Base-by-base conservation (phyloP, 176 grass and related monocot genomes). In the Avena eriantha region DNA sequence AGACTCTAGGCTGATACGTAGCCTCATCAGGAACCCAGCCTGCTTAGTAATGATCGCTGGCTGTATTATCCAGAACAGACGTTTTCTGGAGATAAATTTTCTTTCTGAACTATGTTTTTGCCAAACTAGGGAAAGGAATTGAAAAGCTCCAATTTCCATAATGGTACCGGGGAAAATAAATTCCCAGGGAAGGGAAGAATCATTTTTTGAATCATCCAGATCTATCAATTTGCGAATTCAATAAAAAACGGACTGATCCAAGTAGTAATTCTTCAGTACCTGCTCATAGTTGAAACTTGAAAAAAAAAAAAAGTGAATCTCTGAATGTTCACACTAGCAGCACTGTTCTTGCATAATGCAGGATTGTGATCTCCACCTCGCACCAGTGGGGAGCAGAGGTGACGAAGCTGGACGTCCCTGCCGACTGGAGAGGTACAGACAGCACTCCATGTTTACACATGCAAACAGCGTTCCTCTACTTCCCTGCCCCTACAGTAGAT, bases 361-460 rank as follows among this genome's bases (percentile, higher is more conserved):
- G 96, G 61, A 77, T 90, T 57, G 90, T 92, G 55, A 84, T 98
- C 41, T 95, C 92, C 76, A 92, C 88, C 86, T 98, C 96, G 65
- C 87, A 90, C 82, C 80, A 88, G 73, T 94, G 92, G 90, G 96
- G 91, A 84, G 81, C 85, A 16, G 74, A 86, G 69, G 34, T 95
- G 17, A 95, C 86, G 8, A 92, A 90, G 73, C 88, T 95, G 33
- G 74, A 80, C 26, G 93, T 95, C 43, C 93, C 92, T 74, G 82
- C 82, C 26, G 96, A 98, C 31, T 95, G 90, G 92, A 94, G 94
- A 91, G 93, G 96, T 98, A 88, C 79, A 48, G 13, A 48, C 11
- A 46, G 6, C 23, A 33, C 57, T 29, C 1, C 71, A 76, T 53
- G 16, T 82, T 45, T 71, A 14, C 66, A 15, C 66, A 15, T 65